These are phyloP conservation scores for Linum tenue DNA, from an alignment of 345 rosid species.

Conservation along the genomic window DNA sequence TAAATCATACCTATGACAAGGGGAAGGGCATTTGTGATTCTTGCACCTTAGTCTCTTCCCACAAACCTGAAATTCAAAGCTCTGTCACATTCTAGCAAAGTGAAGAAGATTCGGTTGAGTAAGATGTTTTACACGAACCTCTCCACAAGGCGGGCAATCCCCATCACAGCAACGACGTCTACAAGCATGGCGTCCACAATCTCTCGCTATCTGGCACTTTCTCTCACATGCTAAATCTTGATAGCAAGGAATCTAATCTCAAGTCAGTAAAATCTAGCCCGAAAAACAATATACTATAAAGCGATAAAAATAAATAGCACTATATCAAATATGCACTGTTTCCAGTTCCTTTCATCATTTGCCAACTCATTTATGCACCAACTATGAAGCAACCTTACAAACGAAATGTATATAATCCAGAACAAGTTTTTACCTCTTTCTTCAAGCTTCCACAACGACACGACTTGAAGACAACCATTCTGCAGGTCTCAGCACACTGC, in stretches of 20 bases:
- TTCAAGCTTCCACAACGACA: conserved; percentile 68
- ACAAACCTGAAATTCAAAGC: conserved; percentile 46
- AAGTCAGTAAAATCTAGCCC: conserved; percentile 24
- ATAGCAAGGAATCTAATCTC: conserved; percentile 79
- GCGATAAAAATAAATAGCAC: not conserved
- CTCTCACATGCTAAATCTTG: conserved; percentile 89
- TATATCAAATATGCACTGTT: too few relatives aligned
- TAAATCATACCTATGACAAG: conserved; percentile 67
- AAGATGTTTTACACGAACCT: conserved; percentile 30
- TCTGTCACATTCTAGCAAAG: not conserved
- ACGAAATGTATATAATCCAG: not conserved
- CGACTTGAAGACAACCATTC: conserved; percentile 56
- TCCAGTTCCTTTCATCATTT: not conserved
- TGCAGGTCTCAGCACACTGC: conserved; percentile 70
- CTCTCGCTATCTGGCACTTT: conserved; percentile 70
- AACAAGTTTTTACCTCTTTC: conserved; percentile 61
- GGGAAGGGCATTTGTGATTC: conserved; percentile 85
- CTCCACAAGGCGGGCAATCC: conserved; percentile 79
- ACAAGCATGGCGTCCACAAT: conserved; percentile 88
- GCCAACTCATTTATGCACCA: not conserved
- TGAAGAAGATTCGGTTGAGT: not conserved
- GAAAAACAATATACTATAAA: not conserved
- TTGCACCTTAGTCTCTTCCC: conserved; percentile 72
- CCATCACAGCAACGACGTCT: conserved; percentile 92
- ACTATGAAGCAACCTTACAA: not conserved